Percentiles rank a stretch among this genome's conserved stretches.
Conservation (phyloP, 1,139 yeast genomes). For the Zhuliangozyma blackwelliae region DNA sequence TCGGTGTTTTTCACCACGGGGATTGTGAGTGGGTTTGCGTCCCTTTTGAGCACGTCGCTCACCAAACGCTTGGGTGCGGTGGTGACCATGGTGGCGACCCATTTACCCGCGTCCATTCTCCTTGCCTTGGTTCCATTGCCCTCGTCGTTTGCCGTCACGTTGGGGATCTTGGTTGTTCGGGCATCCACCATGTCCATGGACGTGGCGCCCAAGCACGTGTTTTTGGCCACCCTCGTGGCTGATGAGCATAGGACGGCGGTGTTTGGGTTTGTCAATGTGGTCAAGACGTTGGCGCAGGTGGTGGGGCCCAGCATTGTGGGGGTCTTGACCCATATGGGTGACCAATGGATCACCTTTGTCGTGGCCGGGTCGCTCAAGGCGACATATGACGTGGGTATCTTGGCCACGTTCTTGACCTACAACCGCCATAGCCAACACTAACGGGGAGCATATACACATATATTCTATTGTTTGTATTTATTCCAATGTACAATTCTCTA, state of each 20-base stretch:
- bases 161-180: conserved; percentile 28
- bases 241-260: conserved; percentile 36
- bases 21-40: conserved; percentile 35
- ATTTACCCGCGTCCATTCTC: conserved; percentile 39
- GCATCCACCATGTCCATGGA: conserved; percentile 42
- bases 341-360: conserved; percentile 38
- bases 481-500: background rate
- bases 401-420: conserved; percentile 28
- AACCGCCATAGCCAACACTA: conserved; percentile 22
- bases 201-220: conserved; percentile 42
- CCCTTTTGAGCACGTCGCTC: conserved; percentile 38
- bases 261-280: conserved; percentile 40
- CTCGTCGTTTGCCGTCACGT: conserved; percentile 22
- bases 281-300: conserved; percentile 35
- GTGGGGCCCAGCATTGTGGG: conserved; percentile 40
- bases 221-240: conserved; percentile 34
- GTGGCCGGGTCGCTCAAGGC: conserved; percentile 37
- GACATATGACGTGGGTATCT: conserved; percentile 37
- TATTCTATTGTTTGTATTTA: background rate
- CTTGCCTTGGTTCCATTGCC: conserved; percentile 37
- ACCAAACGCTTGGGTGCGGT: conserved; percentile 43
- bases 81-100: conserved; percentile 42
- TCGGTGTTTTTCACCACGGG: conserved; percentile 37
- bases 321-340: conserved; percentile 21
- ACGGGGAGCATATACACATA: too few species aligned